phyloP scores from a whole-genome alignment of 306 rosid genomes.

The Astragalus membranaceus region DNA sequence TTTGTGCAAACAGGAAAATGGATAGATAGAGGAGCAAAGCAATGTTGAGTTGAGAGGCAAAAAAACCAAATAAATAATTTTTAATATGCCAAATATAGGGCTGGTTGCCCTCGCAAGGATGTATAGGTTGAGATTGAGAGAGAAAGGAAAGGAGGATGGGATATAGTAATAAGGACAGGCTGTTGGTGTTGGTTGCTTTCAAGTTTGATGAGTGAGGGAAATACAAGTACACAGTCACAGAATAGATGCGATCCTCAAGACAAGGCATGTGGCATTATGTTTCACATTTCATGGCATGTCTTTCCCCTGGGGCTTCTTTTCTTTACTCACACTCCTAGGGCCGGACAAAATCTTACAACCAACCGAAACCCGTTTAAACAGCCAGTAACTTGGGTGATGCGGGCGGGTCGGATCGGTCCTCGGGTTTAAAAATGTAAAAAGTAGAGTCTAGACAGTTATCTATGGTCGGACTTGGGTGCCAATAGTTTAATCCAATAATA shows the following conservation, averaged over 20 bases:
- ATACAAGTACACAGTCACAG: constrained; percentile 38
- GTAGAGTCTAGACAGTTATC: no score
- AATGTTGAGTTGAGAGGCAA: constrained; percentile 21
- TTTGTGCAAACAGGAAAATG: constrained; percentile 19
- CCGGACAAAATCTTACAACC: no score
- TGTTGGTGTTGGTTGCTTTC: constrained; percentile 62
- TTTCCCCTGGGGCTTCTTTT: constrained; percentile 27
- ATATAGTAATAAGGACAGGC: constrained; percentile 49
- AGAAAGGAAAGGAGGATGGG: constrained; percentile 14
- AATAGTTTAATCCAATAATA: no score
- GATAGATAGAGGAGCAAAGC: constrained; percentile 1
- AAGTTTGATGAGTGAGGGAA: constrained; percentile 42
- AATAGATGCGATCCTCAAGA: constrained; percentile 41
- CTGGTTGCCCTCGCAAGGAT: not conserved
- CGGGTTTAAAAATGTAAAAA: no score
- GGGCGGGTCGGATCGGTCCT: no score
- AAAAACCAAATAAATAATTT: constrained; percentile 5
- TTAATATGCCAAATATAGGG: constrained; percentile 28
- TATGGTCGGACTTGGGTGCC: no score
- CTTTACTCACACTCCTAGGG: no score
- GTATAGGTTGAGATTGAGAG: constrained; percentile 11
- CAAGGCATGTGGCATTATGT: constrained; percentile 84
- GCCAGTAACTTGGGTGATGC: no score
- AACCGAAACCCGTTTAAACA: no score
- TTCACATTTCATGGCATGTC: constrained; percentile 84